Evolutionary conservation across 768 basidiomycete species (phyloP), one percentile per base, ranked within the genome.

Genomic region (Zangia roseola): DNA sequence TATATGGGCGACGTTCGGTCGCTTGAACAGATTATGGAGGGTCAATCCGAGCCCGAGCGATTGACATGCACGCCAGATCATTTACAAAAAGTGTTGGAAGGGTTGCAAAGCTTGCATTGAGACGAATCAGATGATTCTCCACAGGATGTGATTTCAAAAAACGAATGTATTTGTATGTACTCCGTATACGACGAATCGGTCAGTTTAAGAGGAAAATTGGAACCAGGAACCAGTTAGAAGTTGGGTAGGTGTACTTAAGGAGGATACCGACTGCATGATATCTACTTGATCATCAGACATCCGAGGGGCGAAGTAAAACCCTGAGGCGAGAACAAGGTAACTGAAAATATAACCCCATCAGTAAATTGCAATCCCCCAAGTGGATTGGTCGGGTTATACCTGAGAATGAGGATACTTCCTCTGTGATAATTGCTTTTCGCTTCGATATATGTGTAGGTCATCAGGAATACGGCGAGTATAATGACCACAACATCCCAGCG

Each of bases 381-480:
- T 25, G 12, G n/a, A 2, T 17, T 6, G 17, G 19, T 23, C 3
- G 5, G n/a, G 52, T 66, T 6, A 40, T 57, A 94, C 91, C 94
- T 94, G 42, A 98, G 75, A 46, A 97, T 87, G 39, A 99, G 82
- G 50, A 97, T 97, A 58, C 90, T 93, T 40, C 97, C 97, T 57
- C 97, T 84, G 65, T 97, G 93, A 67, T 99, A 99, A 70, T 98
- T 98, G 59, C 89, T 90, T 74, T 88, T 93, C n/a, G 94, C 94
- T 71, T 99, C 97, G 60, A 98, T 97, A 66, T 97, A 98, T 5
- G 94, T 95, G 68, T 99, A 99, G 0, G 97, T 98, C 78, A 99
- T 82, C 54, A 98, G 70, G 78, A 98, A 99, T 73, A 99, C 94
- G 0, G 94, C 91, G 38, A 99, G 79, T 57, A 98, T 88, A 62